A percentile compares a stretch with the other conserved stretches of the same genome.
These are phyloP conservation scores for Orobanche coerulescens DNA, from an alignment of 257 asterid species.

Conservation along the genomic window DNA sequence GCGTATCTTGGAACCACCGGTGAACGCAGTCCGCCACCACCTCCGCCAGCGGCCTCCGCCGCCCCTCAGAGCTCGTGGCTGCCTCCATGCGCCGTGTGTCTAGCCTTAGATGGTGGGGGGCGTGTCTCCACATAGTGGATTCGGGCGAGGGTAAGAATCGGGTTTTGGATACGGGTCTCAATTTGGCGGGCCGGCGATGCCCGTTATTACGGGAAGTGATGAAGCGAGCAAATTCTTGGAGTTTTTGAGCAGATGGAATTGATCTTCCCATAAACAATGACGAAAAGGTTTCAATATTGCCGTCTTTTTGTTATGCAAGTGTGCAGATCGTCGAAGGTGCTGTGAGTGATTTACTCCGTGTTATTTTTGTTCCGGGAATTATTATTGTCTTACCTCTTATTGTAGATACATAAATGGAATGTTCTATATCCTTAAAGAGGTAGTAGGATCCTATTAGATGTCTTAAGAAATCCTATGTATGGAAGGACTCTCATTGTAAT, in stretches of 20 bases:
- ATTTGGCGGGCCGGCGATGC: slow-evolving; percentile 37
- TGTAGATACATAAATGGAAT: too few species aligned
- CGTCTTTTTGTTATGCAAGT: not conserved
- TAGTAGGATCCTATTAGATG: too few species aligned
- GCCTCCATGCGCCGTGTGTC: slow-evolving; percentile 39
- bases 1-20: slow-evolving; percentile 89
- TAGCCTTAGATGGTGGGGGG: slow-evolving; percentile 17
- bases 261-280: slow-evolving; percentile 64
- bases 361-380: too few species aligned
- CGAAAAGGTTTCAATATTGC: not conserved
- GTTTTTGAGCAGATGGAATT: slow-evolving; percentile 39
- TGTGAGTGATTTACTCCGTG: slow-evolving; percentile 16
- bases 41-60: slow-evolving; percentile 58
- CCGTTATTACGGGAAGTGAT: slow-evolving; percentile 37
- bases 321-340: not conserved
- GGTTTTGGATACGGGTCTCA: slow-evolving; percentile 34
- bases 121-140: slow-evolving; percentile 25
- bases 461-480: too few species aligned
- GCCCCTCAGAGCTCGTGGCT: slow-evolving; percentile 44
- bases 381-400: too few species aligned
- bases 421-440: too few species aligned
- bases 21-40: slow-evolving; percentile 83
- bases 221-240: slow-evolving; percentile 50
- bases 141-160: slow-evolving; percentile 33
- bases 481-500: too few species aligned